Evolutionary conservation across 2,329 filamentous ascomycete genomes (phyloP).

Genomic region (Berkeleyomyces basicola): DNA sequence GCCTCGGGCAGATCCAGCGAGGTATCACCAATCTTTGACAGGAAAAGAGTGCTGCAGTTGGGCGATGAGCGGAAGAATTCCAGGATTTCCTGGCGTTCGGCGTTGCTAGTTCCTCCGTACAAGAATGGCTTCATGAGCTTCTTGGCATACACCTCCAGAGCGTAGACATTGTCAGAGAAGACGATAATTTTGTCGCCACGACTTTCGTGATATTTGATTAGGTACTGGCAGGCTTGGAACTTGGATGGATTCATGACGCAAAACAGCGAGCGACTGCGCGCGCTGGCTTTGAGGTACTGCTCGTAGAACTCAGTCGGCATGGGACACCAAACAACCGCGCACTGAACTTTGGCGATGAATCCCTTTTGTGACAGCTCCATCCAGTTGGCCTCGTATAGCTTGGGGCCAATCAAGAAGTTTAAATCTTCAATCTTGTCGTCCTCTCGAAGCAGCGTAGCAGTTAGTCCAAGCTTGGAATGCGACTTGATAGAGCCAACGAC

Average conservation of each 20-base stretch:
- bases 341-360: constrained; percentile 92
- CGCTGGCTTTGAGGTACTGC: constrained; percentile 64
- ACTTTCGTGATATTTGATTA: constrained; percentile 95
- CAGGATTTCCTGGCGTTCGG: constrained; percentile 70
- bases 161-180: constrained; percentile 94
- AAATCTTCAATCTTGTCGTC: constrained; percentile 97
- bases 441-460: constrained; percentile 83
- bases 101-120: constrained; percentile 72
- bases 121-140: constrained; percentile 81
- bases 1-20: constrained; percentile 95
- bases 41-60: constrained; percentile 76
- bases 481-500: constrained; percentile 88
- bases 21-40: constrained; percentile 95
- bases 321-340: constrained; percentile 96
- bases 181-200: constrained; percentile 96
- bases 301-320: constrained; percentile 98
- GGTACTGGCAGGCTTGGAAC: constrained; percentile 90
- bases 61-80: constrained; percentile 94
- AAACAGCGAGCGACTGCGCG: constrained; percentile 35
- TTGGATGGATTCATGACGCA: constrained; percentile 98
- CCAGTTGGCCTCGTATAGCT: constrained; percentile 97
- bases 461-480: constrained; percentile 87
- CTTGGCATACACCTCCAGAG: constrained; percentile 67
- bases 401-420: constrained; percentile 94
- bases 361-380: constrained; percentile 96